Percentiles rank a stretch among this genome's conserved stretches.
Conservation (phyloP, 495 filamentous ascomycete genomes). For the Chaetomium tenue region DNA sequence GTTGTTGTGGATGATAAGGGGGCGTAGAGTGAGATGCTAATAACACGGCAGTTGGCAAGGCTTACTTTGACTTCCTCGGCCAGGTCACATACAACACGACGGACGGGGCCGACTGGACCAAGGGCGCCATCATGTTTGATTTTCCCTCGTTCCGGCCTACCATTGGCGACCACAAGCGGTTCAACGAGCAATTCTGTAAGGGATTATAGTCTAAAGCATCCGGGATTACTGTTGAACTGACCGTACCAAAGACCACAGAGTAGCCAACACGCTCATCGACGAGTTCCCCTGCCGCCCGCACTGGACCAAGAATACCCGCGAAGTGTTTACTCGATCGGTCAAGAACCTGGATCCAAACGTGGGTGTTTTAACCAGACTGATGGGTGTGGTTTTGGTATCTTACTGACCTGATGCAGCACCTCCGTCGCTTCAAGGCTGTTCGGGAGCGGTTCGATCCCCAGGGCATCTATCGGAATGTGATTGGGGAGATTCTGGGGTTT, state of each 20-base stretch:
- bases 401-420: constrained; percentile 29
- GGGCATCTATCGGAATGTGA: constrained; percentile 46
- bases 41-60: constrained; percentile 35
- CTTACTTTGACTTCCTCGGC: constrained; percentile 51
- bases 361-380: constrained; percentile 14
- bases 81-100: constrained; percentile 49
- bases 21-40: neutral
- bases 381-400: neutral
- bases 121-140: constrained; percentile 54
- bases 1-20: no score
- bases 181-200: constrained; percentile 52
- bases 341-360: constrained; percentile 48
- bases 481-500: constrained; percentile 49
- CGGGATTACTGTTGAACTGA: neutral
- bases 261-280: constrained; percentile 48
- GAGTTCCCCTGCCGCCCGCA: constrained; percentile 51
- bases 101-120: constrained; percentile 47
- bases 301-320: constrained; percentile 54
- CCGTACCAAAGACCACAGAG: constrained; percentile 37
- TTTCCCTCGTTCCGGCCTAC: constrained; percentile 48
- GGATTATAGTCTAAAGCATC: neutral
- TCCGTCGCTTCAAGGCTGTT: constrained; percentile 46
- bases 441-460: constrained; percentile 47
- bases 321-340: constrained; percentile 43
- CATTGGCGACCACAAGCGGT: constrained; percentile 47